Conservation (phyloP, 106 monocot genomes). For the Iris macrosiphon region DNA sequence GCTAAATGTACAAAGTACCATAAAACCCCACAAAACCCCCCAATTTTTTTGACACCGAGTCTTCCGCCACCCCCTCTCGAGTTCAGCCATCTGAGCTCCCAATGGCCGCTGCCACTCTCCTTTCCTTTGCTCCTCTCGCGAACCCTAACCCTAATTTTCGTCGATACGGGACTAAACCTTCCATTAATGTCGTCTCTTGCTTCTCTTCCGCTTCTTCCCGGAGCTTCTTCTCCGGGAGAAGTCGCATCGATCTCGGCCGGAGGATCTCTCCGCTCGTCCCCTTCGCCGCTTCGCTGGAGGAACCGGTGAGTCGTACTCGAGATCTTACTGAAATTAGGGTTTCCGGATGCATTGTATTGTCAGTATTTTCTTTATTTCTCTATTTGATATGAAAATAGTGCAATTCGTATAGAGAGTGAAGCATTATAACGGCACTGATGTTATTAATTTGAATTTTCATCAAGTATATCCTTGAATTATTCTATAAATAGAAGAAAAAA, state of each 20-base stretch:
- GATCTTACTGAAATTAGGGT: not conserved
- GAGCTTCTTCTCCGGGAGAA: not conserved
- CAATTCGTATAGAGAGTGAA: no score
- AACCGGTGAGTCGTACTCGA: constrained; percentile 20
- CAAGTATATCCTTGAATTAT: no score
- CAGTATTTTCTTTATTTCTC: not conserved
- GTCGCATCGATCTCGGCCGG: not conserved
- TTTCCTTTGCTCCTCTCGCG: constrained; percentile 7
- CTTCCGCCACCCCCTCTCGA: not conserved
- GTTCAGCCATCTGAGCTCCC: not conserved
- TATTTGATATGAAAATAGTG: not conserved
- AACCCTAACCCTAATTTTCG: constrained; percentile 10
- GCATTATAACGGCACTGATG: no score
- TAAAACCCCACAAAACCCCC: constrained; percentile 2
- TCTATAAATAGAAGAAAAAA: not conserved
- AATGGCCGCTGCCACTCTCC: constrained; percentile 18
- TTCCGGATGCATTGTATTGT: not conserved
- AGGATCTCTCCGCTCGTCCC: not conserved
- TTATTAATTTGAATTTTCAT: no score
- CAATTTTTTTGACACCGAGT: not conserved
- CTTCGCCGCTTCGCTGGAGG: constrained; percentile 17
- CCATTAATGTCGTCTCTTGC: not conserved
- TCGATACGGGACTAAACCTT: not conserved
- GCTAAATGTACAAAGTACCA: not conserved
- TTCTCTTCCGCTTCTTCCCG: not conserved